A percentile compares a stretch with the other conserved stretches of the same genome.
Evolutionary conservation across 2,329 filamentous ascomycete species (phyloP).

Genomic region (Aspergillus ochraceoroseus): DNA sequence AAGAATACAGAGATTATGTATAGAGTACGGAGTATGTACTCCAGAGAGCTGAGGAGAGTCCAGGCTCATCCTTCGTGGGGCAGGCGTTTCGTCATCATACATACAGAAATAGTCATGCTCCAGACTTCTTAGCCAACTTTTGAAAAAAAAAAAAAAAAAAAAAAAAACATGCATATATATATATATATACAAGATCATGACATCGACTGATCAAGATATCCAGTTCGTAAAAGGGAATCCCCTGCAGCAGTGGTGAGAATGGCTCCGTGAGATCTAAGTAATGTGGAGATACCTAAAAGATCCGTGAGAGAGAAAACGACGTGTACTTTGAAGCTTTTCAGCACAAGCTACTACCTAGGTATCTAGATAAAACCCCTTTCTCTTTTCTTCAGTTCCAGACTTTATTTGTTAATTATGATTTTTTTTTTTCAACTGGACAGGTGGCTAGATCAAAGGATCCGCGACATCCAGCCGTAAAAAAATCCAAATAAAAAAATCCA

Average conservation of each 20-base stretch:
- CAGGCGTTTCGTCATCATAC: slow-evolving; percentile 4
- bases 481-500: slow-evolving; percentile 2
- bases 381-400: background rate
- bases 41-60: too few species aligned
- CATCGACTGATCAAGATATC: slow-evolving; percentile 15
- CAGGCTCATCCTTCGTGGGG: too few species aligned
- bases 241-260: slow-evolving; percentile 5
- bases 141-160: too few species aligned
- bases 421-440: slow-evolving; percentile 8
- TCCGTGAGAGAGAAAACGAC: slow-evolving; percentile 1
- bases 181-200: slow-evolving; percentile 6
- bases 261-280: slow-evolving; percentile 3
- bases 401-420: slow-evolving; percentile 2
- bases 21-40: too few species aligned
- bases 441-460: slow-evolving; percentile 20
- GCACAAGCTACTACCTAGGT: background rate
- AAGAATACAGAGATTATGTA: background rate
- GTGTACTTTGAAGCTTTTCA: background rate
- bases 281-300: slow-evolving; percentile 7
- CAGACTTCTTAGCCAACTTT: too few species aligned
- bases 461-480: slow-evolving; percentile 15
- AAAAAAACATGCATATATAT: background rate
- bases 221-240: background rate
- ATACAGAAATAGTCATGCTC: background rate
- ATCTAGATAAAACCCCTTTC: background rate